These are phyloP conservation scores for Porphyrellus sp. DNA, from an alignment of 1,284 basidiomycete genomes.

Conservation along the genomic window DNA sequence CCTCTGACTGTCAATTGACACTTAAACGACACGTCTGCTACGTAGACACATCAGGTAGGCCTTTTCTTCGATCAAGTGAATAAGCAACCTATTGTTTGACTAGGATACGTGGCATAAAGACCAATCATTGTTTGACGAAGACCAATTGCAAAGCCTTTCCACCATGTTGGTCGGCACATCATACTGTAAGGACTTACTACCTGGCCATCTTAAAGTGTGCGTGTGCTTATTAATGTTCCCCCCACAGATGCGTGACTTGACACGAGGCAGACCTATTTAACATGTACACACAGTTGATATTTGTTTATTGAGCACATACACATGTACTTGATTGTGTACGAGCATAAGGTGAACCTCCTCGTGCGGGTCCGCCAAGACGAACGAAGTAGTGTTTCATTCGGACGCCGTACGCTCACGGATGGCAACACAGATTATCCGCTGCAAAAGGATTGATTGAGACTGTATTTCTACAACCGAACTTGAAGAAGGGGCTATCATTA, in stretches of 20 bases:
- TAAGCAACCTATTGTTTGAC: slow-evolving; percentile 8
- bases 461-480: slow-evolving; percentile 4
- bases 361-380: neutral
- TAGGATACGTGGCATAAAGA: slow-evolving; percentile 93
- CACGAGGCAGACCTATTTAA: slow-evolving; percentile 1
- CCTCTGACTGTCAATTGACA: slow-evolving; percentile 13
- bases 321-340: neutral
- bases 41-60: slow-evolving; percentile 66
- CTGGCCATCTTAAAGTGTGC: neutral
- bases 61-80: slow-evolving; percentile 23
- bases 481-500: slow-evolving; percentile 6
- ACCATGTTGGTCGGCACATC: slow-evolving; percentile 89
- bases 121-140: slow-evolving; percentile 85
- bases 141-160: slow-evolving; percentile 83
- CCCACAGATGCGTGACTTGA: slow-evolving; percentile 25
- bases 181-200: slow-evolving; percentile 61
- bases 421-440: neutral
- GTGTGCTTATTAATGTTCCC: slow-evolving; percentile 14
- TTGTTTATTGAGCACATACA: slow-evolving; percentile 1
- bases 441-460: slow-evolving; percentile 20
- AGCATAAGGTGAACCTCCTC: neutral
- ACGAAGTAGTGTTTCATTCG: neutral
- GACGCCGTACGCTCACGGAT: neutral
- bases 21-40: slow-evolving; percentile 13
- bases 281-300: neutral